Conservation (phyloP, 805 yeast species). For the Starmerella vitae region DNA sequence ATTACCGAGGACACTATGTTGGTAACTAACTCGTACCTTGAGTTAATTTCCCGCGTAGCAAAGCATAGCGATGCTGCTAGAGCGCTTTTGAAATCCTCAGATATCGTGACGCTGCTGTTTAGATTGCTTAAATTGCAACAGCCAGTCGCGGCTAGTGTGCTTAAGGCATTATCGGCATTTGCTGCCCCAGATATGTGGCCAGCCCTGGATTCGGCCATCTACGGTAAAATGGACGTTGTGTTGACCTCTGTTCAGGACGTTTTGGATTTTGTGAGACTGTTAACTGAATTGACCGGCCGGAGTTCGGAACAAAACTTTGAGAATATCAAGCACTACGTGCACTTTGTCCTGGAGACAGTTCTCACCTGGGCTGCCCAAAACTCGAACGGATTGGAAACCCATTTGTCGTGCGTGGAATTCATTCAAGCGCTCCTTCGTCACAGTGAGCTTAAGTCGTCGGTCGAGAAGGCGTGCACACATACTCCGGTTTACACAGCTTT, state of each 20-base stretch:
- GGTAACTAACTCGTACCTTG: conserved; percentile 58
- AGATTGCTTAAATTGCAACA: conserved; percentile 35
- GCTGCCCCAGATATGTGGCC: conserved; percentile 14
- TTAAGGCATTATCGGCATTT: conserved; percentile 38
- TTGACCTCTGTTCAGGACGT: conserved; percentile 44
- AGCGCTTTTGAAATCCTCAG: neutral
- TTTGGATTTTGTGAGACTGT: conserved; percentile 43
- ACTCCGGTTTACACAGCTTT: conserved; percentile 44
- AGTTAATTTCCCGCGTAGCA: conserved; percentile 46
- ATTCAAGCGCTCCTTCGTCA: conserved; percentile 31
- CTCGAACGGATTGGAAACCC: conserved; percentile 32
- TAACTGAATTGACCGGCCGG: conserved; percentile 19
- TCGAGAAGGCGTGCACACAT: conserved; percentile 47
- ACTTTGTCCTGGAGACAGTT: conserved; percentile 54
- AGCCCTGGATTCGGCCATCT: conserved; percentile 5
- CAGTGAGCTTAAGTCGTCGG: too few species aligned
- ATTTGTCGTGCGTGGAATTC: conserved; percentile 40
- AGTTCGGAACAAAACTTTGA: neutral
- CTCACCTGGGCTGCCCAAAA: conserved; percentile 33
- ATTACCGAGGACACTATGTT: conserved; percentile 56
- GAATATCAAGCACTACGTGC: conserved; percentile 36
- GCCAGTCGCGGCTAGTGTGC: conserved; percentile 40
- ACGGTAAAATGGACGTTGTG: conserved; percentile 30
- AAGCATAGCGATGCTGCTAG: conserved; percentile 29
- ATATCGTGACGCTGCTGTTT: conserved; percentile 31